Evolutionary conservation across 768 basidiomycete species (phyloP), one percentile per base, ranked within the genome.

Genomic region (Boletus reticuloceps): DNA sequence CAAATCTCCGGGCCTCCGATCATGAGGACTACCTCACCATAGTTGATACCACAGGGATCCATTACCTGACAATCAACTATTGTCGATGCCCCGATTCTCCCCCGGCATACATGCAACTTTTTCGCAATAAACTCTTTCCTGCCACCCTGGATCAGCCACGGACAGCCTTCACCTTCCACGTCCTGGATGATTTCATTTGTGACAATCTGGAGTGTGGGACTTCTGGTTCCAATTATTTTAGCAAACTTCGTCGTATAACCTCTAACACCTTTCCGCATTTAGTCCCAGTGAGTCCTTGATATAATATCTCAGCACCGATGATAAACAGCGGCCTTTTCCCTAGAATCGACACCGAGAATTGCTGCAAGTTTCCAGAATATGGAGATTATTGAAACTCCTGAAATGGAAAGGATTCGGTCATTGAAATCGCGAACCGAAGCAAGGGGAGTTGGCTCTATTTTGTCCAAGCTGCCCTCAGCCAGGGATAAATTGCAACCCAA

Each of bases 401-500:
- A 71, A 69, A 50, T 63, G 63, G 58, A 37, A 40, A 5, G 60
- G 59, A 0, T 62, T 58, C 5, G 48, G 47, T 0, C 50, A 64
- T 5, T 6, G 1, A n/a, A 6, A 2, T 1, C 2, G 4, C 22
- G 3, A 22, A 22, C 31, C 22, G 0, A 25, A 38, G 2, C 2
- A 20, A 5, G 40, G 41, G 0, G 36, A 56, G 2, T 22, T 56
- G 6, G 51, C 10, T 0, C 27, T 69, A 1, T 61, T 66, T 12
- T 69, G 70, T n/a, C 60, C 65, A 0, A 55, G 64, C 8, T 73
- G 70, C 49, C 70, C 65, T 4, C 68, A 69, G 17, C 65, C 22
- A 22, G 22, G 22, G 22, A 22, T 22, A 22, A 22, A 22, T 22
- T 22, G 22, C 22, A 22, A 22, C 3, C 22, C 22, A 22, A 22